These are phyloP conservation scores for Xylaria intraflava DNA, from an alignment of 495 filamentous ascomycete species.

Conservation along the genomic window DNA sequence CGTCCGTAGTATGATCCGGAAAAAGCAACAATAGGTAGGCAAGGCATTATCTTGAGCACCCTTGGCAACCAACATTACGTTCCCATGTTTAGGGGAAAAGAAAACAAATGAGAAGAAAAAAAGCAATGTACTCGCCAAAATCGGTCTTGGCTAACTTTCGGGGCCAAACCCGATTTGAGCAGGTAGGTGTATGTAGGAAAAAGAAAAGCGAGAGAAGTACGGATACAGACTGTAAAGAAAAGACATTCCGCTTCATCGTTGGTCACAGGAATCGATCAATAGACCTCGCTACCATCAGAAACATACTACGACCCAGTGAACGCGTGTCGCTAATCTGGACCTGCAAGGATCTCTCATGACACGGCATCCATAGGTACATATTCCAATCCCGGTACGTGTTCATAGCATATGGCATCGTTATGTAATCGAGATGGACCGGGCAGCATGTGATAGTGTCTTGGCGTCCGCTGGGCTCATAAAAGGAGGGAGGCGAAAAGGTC, in stretches of 20 bases:
- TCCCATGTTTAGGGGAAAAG: no score
- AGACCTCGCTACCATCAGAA: neutral
- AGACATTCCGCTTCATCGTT: neutral
- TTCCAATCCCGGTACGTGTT: neutral
- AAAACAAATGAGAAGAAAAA: no score
- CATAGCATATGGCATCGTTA: no score
- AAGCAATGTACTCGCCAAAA: no score
- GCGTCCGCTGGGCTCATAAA: neutral
- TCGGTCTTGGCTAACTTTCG: no score
- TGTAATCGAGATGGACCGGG: neutral
- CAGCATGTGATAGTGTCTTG: slow-evolving; percentile 5
- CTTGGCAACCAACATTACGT: no score
- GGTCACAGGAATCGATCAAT: neutral
- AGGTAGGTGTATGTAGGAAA: no score
- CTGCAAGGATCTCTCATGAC: neutral
- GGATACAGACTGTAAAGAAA: neutral
- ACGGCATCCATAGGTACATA: neutral
- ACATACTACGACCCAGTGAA: neutral
- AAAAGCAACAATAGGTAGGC: no score
- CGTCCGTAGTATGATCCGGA: no score
- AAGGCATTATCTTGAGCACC: no score
- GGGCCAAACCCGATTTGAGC: no score
- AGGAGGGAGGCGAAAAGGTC: neutral
- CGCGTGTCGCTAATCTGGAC: neutral
- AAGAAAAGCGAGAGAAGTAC: neutral